Evolutionary conservation across 139 green algal genomes (phyloP).

Genomic region (Coelastrella sp.): DNA sequence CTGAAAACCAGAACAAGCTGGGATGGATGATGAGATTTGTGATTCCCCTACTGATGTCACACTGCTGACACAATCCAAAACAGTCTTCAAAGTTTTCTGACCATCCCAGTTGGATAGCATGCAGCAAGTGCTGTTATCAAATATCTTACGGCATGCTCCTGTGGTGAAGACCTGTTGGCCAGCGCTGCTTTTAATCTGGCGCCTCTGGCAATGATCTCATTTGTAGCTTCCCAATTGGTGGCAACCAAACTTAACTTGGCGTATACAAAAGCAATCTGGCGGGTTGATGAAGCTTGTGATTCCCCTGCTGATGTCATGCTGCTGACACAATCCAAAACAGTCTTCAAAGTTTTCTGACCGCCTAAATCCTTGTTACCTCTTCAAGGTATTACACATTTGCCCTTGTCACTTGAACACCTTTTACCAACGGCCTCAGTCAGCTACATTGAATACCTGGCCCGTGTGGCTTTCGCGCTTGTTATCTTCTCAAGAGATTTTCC

Average conservation of each 20-base stretch:
- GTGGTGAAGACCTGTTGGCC: too few species aligned
- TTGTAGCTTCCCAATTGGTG: too few species aligned
- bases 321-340: constrained; percentile 20
- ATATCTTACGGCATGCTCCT: too few species aligned
- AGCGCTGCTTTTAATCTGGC: too few species aligned
- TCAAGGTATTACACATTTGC: background rate
- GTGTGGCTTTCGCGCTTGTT: too few species aligned
- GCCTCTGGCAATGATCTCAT: too few species aligned
- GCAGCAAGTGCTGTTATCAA: too few species aligned
- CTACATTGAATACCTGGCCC: background rate
- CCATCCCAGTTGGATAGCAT: too few species aligned
- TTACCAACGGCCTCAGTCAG: constrained; percentile 49
- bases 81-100: constrained; percentile 43
- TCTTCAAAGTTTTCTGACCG: constrained; percentile 46
- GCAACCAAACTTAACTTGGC: too few species aligned
- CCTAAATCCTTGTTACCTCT: background rate
- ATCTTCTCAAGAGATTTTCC: too few species aligned
- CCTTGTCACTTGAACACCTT: background rate
- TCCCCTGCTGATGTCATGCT: constrained; percentile 22
- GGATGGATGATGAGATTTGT: constrained; percentile 19
- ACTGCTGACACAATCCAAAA: constrained; percentile 12
- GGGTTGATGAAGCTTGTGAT: constrained; percentile 27
- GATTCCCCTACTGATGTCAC: constrained; percentile 38
- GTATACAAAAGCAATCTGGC: constrained; percentile 44
- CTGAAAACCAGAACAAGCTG: constrained; percentile 66